Evolutionary conservation across 192 early-diverging fungal species (phyloP).

Genomic region (Backusella macrospora): DNA sequence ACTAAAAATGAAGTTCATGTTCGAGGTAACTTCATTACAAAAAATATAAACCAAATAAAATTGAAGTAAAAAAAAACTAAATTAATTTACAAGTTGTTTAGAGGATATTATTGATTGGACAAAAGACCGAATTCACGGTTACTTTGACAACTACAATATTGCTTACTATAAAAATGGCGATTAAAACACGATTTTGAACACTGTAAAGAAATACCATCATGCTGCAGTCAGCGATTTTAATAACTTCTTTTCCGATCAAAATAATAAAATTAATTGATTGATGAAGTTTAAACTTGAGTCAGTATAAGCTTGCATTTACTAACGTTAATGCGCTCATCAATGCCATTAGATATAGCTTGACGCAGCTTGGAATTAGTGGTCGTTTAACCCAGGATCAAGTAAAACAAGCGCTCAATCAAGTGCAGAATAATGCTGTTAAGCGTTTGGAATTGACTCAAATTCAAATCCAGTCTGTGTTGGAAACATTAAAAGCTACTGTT

Average conservation of each 20-base stretch:
- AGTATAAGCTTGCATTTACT: conserved; percentile 16
- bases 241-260: conserved; percentile 9
- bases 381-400: conserved; percentile 25
- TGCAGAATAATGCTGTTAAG: conserved; percentile 13
- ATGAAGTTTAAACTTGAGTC: conserved; percentile 20
- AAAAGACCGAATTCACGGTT: conserved; percentile 20
- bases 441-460: conserved; percentile 4
- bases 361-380: conserved; percentile 19
- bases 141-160: conserved; percentile 36
- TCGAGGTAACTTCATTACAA: neutral
- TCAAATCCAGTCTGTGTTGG: conserved; percentile 7
- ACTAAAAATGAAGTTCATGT: neutral
- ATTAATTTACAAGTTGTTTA: neutral
- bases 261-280: conserved; percentile 25
- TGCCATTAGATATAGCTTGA: conserved; percentile 20
- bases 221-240: conserved; percentile 20
- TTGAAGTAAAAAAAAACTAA: neutral
- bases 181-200: conserved; percentile 8
- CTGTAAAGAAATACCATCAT: conserved; percentile 29
- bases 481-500: neutral
- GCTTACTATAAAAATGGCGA: conserved; percentile 30
- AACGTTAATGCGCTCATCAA: conserved; percentile 24
- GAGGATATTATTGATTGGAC: conserved; percentile 34
- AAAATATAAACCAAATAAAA: too few species aligned
- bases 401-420: conserved; percentile 23